Conservation (phyloP, 345 rosid species). For the Citrus maxima region DNA sequence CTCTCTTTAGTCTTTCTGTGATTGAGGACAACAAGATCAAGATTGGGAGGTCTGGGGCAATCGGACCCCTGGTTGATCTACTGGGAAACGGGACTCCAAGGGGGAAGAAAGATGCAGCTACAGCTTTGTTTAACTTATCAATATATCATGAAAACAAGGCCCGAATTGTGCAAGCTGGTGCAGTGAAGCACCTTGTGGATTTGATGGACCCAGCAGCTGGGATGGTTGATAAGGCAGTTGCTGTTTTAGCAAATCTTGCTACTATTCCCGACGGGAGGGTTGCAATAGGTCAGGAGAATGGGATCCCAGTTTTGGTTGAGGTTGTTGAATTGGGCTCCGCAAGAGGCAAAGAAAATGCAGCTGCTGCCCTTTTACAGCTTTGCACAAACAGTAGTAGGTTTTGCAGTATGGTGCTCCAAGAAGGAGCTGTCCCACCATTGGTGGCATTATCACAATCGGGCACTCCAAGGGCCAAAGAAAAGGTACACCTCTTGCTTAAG, state of each 20-base stretch:
- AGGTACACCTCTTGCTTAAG: constrained; percentile 40
- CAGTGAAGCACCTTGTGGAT: constrained; percentile 80
- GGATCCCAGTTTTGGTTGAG: constrained; percentile 85
- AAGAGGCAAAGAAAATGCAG: constrained; percentile 93
- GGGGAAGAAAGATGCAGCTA: constrained; percentile 93
- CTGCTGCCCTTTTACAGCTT: constrained; percentile 87
- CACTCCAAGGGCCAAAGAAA: constrained; percentile 87
- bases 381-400: constrained; percentile 55
- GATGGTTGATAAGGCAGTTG: constrained; percentile 92
- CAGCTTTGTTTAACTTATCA: constrained; percentile 82
- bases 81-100: constrained; percentile 75
- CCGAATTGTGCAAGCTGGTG: constrained; percentile 80
- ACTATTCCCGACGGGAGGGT: constrained; percentile 70
- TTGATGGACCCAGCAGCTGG: constrained; percentile 92
- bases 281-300: constrained; percentile 77
- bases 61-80: constrained; percentile 80
- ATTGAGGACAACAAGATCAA: constrained; percentile 73
- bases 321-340: constrained; percentile 92
- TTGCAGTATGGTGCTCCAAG: constrained; percentile 74
- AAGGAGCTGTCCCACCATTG: constrained; percentile 92
- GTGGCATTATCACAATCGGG: constrained; percentile 87
- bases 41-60: constrained; percentile 87
- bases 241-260: constrained; percentile 89
- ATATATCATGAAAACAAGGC: constrained; percentile 80
- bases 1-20: constrained; percentile 82